phyloP scores from a whole-genome alignment of 225 moss, liverwort and hornwort genomes.

The Pleurozium schreberi region DNA sequence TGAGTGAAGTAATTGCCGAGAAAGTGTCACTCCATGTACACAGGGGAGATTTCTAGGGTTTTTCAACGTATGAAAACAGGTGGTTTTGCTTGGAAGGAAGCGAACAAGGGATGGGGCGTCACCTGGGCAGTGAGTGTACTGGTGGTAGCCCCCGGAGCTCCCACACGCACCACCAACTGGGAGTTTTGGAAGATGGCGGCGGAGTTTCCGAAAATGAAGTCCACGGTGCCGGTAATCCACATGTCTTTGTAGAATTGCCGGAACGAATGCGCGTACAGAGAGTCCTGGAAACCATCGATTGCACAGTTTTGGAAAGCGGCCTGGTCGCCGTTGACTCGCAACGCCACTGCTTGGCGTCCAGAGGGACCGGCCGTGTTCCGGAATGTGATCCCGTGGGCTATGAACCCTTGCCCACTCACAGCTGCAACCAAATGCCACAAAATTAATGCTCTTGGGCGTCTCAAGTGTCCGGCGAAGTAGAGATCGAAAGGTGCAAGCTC shows the following conservation, averaged over 20 bases:
- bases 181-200: conserved; percentile 66
- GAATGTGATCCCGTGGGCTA: conserved; percentile 56
- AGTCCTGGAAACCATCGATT: conserved; percentile 67
- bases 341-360: conserved; percentile 62
- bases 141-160: conserved; percentile 33
- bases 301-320: conserved; percentile 51
- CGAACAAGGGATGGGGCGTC: not conserved
- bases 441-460: not conserved
- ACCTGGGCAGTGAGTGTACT: conserved; percentile 51
- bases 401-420: conserved; percentile 62
- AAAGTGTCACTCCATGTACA: not conserved
- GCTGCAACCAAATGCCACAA: conserved; percentile 14
- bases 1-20: not conserved
- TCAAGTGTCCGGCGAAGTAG: not conserved
- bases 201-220: conserved; percentile 72
- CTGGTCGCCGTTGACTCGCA: conserved; percentile 64
- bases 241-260: conserved; percentile 70
- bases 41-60: not conserved
- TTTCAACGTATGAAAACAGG: not conserved
- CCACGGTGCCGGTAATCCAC: conserved; percentile 52
- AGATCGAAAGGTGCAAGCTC: not conserved
- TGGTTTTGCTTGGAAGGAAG: not conserved
- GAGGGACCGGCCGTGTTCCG: conserved; percentile 67
- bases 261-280: conserved; percentile 60
- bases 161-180: conserved; percentile 41